Evolutionary conservation across 2,329 filamentous ascomycete genomes (phyloP).

Genomic region (Leptoxyphium fumago): DNA sequence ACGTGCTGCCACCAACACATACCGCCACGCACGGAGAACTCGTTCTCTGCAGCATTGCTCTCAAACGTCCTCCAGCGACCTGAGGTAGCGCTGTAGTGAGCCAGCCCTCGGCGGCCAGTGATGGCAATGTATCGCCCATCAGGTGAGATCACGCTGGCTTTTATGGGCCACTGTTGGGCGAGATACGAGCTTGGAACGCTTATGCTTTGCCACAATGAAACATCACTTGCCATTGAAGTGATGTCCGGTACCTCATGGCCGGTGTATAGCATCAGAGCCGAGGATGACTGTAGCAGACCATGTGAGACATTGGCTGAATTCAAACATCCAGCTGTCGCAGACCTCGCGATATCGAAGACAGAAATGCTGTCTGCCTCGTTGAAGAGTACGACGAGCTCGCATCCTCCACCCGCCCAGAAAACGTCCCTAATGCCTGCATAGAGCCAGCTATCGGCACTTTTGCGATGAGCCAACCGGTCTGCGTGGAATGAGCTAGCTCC

Average conservation of each 20-base stretch:
- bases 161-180: slow-evolving; percentile 84
- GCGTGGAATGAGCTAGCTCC: slow-evolving; percentile 70
- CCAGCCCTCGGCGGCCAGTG: slow-evolving; percentile 81
- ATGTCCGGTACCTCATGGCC: slow-evolving; percentile 85
- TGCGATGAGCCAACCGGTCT: slow-evolving; percentile 47
- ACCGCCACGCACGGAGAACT: slow-evolving; percentile 81
- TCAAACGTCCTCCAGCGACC: slow-evolving; percentile 92
- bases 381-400: slow-evolving; percentile 60
- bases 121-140: slow-evolving; percentile 91
- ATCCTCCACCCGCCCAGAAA: slow-evolving; percentile 77
- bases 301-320: slow-evolving; percentile 80
- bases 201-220: slow-evolving; percentile 87
- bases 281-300: slow-evolving; percentile 76
- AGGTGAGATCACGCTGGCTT: slow-evolving; percentile 70
- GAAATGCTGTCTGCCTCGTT: slow-evolving; percentile 55
- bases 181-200: slow-evolving; percentile 77
- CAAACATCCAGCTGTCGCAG: slow-evolving; percentile 83
- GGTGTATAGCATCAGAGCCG: slow-evolving; percentile 79
- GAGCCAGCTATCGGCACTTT: slow-evolving; percentile 74
- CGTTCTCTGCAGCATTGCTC: slow-evolving; percentile 66
- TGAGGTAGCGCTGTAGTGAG: slow-evolving; percentile 90
- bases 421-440: slow-evolving; percentile 54
- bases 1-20: slow-evolving; percentile 99
- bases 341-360: slow-evolving; percentile 89
- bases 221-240: slow-evolving; percentile 80